Percentiles rank a stretch among this genome's conserved stretches.
Conservation (phyloP, 257 asterid genomes). For the Gentiana dahurica region DNA sequence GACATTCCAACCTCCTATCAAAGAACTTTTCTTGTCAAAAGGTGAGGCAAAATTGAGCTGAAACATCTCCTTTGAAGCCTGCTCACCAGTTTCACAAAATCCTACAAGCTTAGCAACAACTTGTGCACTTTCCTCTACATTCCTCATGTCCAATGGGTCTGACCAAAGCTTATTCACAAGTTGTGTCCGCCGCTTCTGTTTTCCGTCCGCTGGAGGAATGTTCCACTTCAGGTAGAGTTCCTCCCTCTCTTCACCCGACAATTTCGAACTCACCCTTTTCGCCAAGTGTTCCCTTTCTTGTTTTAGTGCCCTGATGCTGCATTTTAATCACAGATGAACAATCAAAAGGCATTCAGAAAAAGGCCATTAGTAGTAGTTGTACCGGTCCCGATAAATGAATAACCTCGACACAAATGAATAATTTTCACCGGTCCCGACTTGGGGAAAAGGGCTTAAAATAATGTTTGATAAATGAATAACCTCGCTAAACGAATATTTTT, state of each 20-base stretch:
- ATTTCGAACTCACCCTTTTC: conserved; percentile 69
- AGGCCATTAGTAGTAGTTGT: no score
- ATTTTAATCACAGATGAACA: no score
- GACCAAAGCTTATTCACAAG: conserved; percentile 80
- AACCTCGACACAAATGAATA: no score
- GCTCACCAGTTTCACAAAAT: conserved; percentile 73
- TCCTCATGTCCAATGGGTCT: conserved; percentile 71
- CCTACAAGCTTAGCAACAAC: conserved; percentile 89
- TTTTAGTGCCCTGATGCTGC: conserved; percentile 81
- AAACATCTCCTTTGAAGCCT: conserved; percentile 72
- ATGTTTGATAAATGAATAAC: no score
- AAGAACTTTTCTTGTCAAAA: conserved; percentile 73
- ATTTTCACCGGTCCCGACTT: no score
- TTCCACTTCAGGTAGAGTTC: conserved; percentile 72
- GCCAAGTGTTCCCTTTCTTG: conserved; percentile 91
- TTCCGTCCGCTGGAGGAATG: conserved; percentile 56
- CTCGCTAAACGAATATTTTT: no score
- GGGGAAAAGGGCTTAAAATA: no score
- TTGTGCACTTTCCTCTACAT: conserved; percentile 76
- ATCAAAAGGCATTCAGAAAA: no score
- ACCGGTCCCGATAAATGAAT: no score
- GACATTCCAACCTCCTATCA: conserved; percentile 57
- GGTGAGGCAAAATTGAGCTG: conserved; percentile 74
- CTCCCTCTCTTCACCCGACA: conserved; percentile 76
- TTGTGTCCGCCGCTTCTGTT: conserved; percentile 62